A percentile compares a stretch with the other conserved stretches of the same genome.
These are phyloP conservation scores for Trifolium fragiferum DNA, from an alignment of 306 rosid genomes.

Conservation along the genomic window DNA sequence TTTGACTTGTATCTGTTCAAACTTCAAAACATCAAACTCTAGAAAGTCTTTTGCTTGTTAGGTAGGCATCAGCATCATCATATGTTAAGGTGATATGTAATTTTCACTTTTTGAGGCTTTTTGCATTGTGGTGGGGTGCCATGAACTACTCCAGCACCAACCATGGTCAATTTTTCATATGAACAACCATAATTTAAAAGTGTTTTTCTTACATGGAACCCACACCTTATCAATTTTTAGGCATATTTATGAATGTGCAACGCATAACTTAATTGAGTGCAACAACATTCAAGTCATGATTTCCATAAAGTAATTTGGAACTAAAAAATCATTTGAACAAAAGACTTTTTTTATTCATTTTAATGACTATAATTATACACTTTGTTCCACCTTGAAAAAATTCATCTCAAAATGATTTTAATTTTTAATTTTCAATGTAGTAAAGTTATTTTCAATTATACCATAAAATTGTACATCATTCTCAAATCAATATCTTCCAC, in stretches of 20 bases:
- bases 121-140: conserved; percentile 5
- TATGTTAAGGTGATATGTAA: conserved; percentile 41
- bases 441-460: too few species aligned
- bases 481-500: too few species aligned
- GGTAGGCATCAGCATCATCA: conserved; percentile 38
- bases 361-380: too few species aligned
- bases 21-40: conserved; percentile 28
- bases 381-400: too few species aligned
- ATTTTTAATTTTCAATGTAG: too few species aligned
- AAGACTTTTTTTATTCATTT: too few species aligned
- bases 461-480: too few species aligned
- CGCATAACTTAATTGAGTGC: neutral
- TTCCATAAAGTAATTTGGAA: neutral
- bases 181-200: too few species aligned
- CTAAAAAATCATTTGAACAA: neutral
- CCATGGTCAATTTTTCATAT: neutral
- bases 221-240: neutral
- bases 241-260: too few species aligned
- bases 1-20: conserved; percentile 22
- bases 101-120: conserved; percentile 32
- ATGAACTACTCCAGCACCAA: neutral
- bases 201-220: neutral
- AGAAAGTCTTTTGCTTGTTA: conserved; percentile 43
- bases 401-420: too few species aligned
- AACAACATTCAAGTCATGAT: neutral